These are phyloP conservation scores for Suillus tomentosus DNA, from an alignment of 768 basidiomycete genomes.

Conservation along the genomic window DNA sequence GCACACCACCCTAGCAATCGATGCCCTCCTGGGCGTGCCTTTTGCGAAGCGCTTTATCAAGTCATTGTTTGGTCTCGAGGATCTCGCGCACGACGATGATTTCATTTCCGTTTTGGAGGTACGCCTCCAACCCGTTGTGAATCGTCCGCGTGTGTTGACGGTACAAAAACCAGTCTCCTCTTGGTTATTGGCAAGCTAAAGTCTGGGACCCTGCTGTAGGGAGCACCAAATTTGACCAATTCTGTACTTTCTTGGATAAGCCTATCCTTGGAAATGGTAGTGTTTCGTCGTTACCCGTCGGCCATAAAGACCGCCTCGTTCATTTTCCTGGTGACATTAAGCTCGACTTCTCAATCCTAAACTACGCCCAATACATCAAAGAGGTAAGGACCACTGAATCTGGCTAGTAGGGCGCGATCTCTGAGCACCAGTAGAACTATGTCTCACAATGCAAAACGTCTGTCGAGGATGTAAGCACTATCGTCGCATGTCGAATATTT, in stretches of 20 bases:
- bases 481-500: constrained; percentile 2
- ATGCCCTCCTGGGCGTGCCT: constrained; percentile 54
- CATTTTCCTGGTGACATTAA: constrained; percentile 46
- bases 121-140: constrained; percentile 20
- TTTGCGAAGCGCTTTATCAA: constrained; percentile 58
- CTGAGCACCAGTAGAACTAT: constrained; percentile 40
- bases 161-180: constrained; percentile 46
- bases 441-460: constrained; percentile 56
- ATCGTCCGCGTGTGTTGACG: constrained; percentile 12
- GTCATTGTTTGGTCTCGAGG: constrained; percentile 71
- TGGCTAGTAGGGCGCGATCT: constrained; percentile 6
- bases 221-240: constrained; percentile 64
- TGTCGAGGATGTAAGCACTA: constrained; percentile 49
- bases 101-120: constrained; percentile 73
- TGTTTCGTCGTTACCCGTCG: constrained; percentile 46
- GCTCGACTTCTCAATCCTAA: constrained; percentile 62
- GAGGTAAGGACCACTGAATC: constrained; percentile 42
- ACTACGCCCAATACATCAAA: constrained; percentile 79
- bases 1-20: constrained; percentile 59
- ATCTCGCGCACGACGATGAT: constrained; percentile 72
- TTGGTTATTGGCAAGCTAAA: constrained; percentile 79
- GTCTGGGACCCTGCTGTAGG: constrained; percentile 82
- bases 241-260: constrained; percentile 59
- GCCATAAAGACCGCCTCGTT: constrained; percentile 50
- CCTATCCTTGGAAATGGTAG: constrained; percentile 38